phyloP scores from a whole-genome alignment of 2,329 filamentous ascomycete genomes.

The Amylocarpus encephaloides region DNA sequence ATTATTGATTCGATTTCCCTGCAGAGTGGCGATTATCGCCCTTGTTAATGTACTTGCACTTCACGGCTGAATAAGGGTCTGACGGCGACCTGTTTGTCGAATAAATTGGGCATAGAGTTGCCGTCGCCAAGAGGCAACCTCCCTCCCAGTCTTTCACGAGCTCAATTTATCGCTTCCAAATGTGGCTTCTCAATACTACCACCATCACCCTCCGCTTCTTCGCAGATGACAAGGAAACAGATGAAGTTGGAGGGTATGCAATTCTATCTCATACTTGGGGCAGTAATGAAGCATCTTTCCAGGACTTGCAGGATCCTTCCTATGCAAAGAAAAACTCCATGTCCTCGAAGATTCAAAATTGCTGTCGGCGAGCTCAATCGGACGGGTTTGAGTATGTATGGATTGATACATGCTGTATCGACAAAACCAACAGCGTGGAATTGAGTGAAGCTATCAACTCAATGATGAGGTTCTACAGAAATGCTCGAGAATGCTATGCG shows the following conservation, averaged over 20 bases:
- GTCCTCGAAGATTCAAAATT: slow-evolving; percentile 3
- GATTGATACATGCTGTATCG: slow-evolving; percentile 21
- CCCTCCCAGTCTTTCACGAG: too few species aligned
- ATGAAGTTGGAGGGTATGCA: slow-evolving; percentile 3
- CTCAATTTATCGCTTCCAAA: too few species aligned
- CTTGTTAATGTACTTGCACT: too few species aligned
- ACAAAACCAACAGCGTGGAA: slow-evolving; percentile 16
- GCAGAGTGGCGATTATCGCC: too few species aligned
- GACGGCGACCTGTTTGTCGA: too few species aligned
- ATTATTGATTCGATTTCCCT: too few species aligned
- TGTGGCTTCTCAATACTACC: too few species aligned
- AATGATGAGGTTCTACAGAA: slow-evolving; percentile 17
- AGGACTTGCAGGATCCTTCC: slow-evolving; percentile 31
- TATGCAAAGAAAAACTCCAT: background rate
- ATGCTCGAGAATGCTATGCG: slow-evolving; percentile 13
- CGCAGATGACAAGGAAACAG: too few species aligned
- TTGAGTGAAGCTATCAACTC: slow-evolving; percentile 17
- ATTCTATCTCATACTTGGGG: slow-evolving; percentile 22
- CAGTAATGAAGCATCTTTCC: slow-evolving; percentile 28
- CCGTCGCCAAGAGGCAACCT: too few species aligned
- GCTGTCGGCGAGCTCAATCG: slow-evolving; percentile 4
- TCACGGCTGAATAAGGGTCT: too few species aligned
- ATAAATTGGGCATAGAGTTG: too few species aligned
- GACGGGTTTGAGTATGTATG: slow-evolving; percentile 11
- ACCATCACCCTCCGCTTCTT: too few species aligned